These are phyloP conservation scores for Fusarium stilboides DNA, from an alignment of 2,329 filamentous ascomycete genomes.

Conservation along the genomic window DNA sequence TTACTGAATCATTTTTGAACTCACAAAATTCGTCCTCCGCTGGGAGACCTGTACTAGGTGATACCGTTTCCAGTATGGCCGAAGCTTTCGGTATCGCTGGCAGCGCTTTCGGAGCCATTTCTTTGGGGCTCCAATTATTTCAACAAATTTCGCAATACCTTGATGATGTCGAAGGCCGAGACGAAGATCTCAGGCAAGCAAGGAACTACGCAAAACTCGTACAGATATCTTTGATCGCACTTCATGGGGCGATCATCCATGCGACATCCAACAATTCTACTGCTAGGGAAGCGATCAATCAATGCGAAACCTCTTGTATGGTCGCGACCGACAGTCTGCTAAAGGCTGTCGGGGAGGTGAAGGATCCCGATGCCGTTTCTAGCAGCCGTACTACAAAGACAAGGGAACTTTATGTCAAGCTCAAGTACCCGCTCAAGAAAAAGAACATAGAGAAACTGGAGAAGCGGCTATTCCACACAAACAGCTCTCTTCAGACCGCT, in stretches of 20 bases:
- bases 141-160: background rate
- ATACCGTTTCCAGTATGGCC: background rate
- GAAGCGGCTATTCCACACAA: background rate
- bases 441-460: background rate
- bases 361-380: rapidly evolving
- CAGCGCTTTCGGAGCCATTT: background rate
- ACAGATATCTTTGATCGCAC: rapidly evolving
- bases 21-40: too few relatives aligned
- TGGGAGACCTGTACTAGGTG: too few relatives aligned
- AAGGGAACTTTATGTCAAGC: rapidly evolving
- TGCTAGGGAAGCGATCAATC: rapidly evolving
- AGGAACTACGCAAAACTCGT: rapidly evolving
- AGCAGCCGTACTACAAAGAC: rapidly evolving
- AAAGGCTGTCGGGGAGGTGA: rapidly evolving
- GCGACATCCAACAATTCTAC: rapidly evolving
- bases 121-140: background rate
- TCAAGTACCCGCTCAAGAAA: background rate
- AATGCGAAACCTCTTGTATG: background rate
- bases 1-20: too few relatives aligned
- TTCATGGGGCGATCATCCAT: rapidly evolving
- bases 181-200: rapidly evolving
- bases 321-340: background rate
- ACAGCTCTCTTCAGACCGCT: rapidly evolving
- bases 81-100: background rate
- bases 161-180: background rate